Conservation (phyloP, 331 rosid genomes). For the Saraca asoca region DNA sequence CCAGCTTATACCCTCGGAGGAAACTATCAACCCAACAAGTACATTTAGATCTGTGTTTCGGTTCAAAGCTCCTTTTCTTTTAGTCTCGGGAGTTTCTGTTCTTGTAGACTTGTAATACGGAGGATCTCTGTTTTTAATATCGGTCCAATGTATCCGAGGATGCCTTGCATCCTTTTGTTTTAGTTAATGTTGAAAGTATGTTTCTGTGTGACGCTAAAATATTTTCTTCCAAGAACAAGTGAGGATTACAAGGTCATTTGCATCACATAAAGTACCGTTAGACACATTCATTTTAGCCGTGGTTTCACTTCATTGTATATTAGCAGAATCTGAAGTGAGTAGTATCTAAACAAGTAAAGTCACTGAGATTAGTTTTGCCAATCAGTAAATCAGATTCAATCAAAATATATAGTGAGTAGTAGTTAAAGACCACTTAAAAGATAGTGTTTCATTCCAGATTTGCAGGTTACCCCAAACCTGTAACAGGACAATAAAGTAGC, state of each 20-base stretch:
- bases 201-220: not conserved
- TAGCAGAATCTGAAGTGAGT: too few relatives aligned
- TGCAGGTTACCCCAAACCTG: constrained; percentile 20
- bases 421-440: constrained; percentile 33
- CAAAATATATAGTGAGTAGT: too few relatives aligned
- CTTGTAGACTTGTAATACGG: not conserved
- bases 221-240: not conserved
- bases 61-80: not conserved
- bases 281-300: too few relatives aligned
- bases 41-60: constrained; percentile 5
- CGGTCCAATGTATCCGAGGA: constrained; percentile 14
- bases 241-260: too few relatives aligned
- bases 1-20: constrained; percentile 38
- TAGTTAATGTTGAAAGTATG: not conserved
- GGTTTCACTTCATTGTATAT: too few relatives aligned
- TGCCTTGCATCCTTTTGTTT: not conserved
- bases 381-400: too few relatives aligned
- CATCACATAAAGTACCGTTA: too few relatives aligned
- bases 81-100: not conserved
- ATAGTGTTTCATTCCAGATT: constrained; percentile 15
- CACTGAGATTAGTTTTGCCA: too few relatives aligned
- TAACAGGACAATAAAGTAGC: too few relatives aligned
- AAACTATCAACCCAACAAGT: constrained; percentile 31
- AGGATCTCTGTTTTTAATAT: not conserved
- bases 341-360: too few relatives aligned